Evolutionary conservation across 148 eudicot species (phyloP).

Genomic region (Persicaria tinctoria): DNA sequence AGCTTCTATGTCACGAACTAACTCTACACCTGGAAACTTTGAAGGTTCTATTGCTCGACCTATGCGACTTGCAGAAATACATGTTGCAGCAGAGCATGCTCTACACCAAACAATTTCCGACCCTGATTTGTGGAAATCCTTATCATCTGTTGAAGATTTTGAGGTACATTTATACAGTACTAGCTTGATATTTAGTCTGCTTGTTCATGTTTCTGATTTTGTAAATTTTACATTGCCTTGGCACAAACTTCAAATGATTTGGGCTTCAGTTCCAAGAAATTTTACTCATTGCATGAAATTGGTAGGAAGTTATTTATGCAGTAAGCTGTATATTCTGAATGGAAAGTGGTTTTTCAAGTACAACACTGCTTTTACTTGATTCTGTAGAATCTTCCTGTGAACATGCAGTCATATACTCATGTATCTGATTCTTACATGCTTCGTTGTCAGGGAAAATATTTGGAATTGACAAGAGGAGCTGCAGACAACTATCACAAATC

Average conservation of each 20-base stretch:
- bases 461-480: constrained; percentile 88
- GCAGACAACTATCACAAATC: constrained; percentile 86
- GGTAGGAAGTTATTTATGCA: not conserved
- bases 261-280: not conserved
- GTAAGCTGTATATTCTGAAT: not conserved
- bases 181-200: not conserved
- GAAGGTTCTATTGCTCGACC: constrained; percentile 82
- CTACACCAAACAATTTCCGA: constrained; percentile 65
- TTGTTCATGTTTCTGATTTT: not conserved
- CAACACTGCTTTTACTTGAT: not conserved
- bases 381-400: not conserved
- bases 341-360: not conserved
- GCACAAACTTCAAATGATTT: not conserved
- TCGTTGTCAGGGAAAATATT: constrained; percentile 60
- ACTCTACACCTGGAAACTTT: constrained; percentile 83
- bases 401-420: not conserved
- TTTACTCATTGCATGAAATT: not conserved
- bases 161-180: constrained; percentile 42
- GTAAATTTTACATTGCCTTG: not conserved
- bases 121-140: constrained; percentile 56
- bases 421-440: constrained; percentile 6
- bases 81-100: constrained; percentile 93
- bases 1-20: constrained; percentile 63
- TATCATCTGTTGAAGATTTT: constrained; percentile 76
- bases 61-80: constrained; percentile 91